Conservation (phyloP, 176 grass and related monocot genomes). For the Bonia amplexicaulis region DNA sequence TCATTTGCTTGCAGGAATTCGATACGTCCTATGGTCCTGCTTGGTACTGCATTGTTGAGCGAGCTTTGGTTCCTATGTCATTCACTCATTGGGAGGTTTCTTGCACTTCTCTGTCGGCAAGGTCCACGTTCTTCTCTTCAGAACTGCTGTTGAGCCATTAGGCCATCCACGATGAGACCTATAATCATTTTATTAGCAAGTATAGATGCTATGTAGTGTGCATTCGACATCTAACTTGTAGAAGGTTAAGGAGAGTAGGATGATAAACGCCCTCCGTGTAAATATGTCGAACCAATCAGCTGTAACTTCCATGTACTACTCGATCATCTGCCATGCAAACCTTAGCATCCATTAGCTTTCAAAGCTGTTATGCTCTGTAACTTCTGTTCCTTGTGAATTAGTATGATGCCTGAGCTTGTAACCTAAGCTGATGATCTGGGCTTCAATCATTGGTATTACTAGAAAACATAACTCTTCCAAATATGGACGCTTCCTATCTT, state of each 20-base stretch:
- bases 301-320: constrained; percentile 27
- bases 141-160: constrained; percentile 58
- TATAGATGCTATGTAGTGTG: neutral
- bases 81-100: constrained; percentile 62
- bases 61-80: constrained; percentile 74
- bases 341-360: neutral
- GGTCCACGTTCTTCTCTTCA: constrained; percentile 65
- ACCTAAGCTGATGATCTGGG: neutral
- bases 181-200: neutral
- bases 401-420: neutral
- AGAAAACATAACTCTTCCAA: neutral
- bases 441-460: neutral
- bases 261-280: constrained; percentile 12
- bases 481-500: neutral
- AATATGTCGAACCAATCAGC: constrained; percentile 42
- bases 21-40: constrained; percentile 59
- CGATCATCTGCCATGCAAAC: constrained; percentile 18
- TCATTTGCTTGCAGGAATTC: constrained; percentile 51
- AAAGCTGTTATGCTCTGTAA: neutral
- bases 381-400: neutral
- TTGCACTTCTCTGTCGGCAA: constrained; percentile 66
- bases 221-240: constrained; percentile 23
- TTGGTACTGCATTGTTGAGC: constrained; percentile 79
- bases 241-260: constrained; percentile 29
- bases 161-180: constrained; percentile 28